A percentile compares a stretch with the other conserved stretches of the same genome.
Evolutionary conservation across 345 rosid species (phyloP).

Genomic region (Durio zibethinus): DNA sequence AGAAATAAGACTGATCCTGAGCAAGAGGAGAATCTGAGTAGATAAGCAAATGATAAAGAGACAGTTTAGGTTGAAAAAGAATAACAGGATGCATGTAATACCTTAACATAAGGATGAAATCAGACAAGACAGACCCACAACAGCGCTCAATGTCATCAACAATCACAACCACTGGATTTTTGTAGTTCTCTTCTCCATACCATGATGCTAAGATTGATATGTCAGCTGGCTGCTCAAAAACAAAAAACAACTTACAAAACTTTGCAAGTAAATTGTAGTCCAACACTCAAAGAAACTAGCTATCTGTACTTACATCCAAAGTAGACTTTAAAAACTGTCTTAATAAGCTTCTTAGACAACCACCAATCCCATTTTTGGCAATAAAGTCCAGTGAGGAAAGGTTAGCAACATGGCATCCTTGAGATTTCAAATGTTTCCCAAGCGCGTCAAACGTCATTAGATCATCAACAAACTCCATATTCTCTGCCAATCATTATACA

Average conservation of each 20-base stretch:
- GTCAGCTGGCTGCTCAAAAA: constrained; percentile 62
- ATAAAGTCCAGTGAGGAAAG: constrained; percentile 82
- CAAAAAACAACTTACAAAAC: constrained; percentile 12
- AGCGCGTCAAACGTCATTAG: constrained; percentile 75
- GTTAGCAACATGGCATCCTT: constrained; percentile 81
- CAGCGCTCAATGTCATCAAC: constrained; percentile 83
- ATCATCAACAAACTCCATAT: constrained; percentile 96
- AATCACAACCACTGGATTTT: constrained; percentile 58
- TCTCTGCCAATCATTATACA: constrained; percentile 46
- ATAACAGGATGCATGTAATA: constrained; percentile 20
- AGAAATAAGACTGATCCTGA: background rate
- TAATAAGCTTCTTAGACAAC: constrained; percentile 75
- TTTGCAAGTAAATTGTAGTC: background rate
- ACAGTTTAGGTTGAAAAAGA: background rate
- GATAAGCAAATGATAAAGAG: background rate
- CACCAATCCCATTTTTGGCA: constrained; percentile 67
- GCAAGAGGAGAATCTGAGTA: background rate
- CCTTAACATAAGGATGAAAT: constrained; percentile 77
- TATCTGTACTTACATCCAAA: constrained; percentile 59
- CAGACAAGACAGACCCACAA: constrained; percentile 69
- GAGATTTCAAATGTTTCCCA: constrained; percentile 59
- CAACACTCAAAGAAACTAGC: background rate
- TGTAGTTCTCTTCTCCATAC: constrained; percentile 56
- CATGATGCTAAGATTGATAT: constrained; percentile 77
- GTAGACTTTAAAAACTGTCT: constrained; percentile 64